Base-by-base conservation (phyloP, 208 protist genomes). In the Crithidia expoeki region DNA sequence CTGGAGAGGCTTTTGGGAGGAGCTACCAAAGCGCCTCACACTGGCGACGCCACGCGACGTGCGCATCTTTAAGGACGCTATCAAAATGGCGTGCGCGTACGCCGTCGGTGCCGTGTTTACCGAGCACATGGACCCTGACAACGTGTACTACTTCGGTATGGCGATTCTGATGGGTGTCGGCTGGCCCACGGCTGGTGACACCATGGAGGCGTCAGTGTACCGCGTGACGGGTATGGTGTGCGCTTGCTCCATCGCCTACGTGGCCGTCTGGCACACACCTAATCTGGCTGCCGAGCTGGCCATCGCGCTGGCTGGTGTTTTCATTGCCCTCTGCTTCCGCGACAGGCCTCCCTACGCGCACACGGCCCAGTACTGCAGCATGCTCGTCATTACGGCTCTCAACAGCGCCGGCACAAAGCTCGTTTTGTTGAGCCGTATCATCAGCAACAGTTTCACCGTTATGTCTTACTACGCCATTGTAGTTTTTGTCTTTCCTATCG, bases 381-480 rank as follows among this genome's bases (percentile, higher is more conserved):
- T 88, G 62, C 65, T 85, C 16, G 57, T 88, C 25, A 55, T 79
- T 21, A 73, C 81, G 0, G 50, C 62, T 4, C 42, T 89, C 32
- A 74, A 76, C 28, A 72, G 75, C 3, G 79, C 74, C 2, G 12
- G 38, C 3, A 74, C 40, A 0, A 79, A 80, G 36, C 21, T 80
- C 19, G 57, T 68, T 16, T 42, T 80, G 17, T 58, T 86, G 11
- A 44, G 72, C 6, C 85, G 85, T 44, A 58, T 90, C 25, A 67
- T 86, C 17, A 72, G 72, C 40, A 88, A 83, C 68, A 62, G 55
- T 21, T 85, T 90, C 32, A 76, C 81, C 14, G 75, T 88, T 4
- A 86, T 90, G 76, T 68, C 82, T 34, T 90, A 90, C 62, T 88
- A 86, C 63, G 81, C 72, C 12, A 88, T 90, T 38, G 72, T 81